Conservation (phyloP, 73 alveolate species). For the Paramecium biaurelia region DNA sequence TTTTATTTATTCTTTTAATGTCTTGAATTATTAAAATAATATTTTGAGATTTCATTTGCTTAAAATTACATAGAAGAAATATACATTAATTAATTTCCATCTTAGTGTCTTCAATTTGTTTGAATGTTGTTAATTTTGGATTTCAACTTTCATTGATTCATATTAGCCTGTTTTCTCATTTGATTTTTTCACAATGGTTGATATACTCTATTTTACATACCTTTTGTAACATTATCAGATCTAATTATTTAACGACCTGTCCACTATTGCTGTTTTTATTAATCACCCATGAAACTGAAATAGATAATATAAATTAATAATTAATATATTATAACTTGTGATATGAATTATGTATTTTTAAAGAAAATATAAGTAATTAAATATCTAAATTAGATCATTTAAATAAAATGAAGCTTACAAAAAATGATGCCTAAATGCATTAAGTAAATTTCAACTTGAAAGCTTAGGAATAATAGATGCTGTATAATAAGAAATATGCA, state of each 20-base stretch:
- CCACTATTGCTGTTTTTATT: background rate
- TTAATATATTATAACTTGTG: background rate
- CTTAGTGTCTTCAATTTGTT: background rate
- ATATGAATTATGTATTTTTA: background rate
- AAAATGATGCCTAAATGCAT: background rate
- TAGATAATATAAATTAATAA: background rate
- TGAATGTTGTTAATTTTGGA: background rate
- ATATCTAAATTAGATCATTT: background rate
- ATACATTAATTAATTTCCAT: background rate
- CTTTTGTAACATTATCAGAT: background rate
- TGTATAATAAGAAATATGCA: background rate
- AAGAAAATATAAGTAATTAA: background rate
- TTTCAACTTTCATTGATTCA: background rate
- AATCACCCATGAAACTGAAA: constrained; percentile 9
- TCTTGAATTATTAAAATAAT: too few relatives aligned
- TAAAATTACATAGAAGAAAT: too few relatives aligned
- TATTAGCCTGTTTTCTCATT: constrained; percentile 2
- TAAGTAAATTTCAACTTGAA: background rate
- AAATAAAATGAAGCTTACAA: background rate
- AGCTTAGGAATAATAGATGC: background rate
- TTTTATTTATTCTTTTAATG: too few relatives aligned
- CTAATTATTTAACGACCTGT: background rate
- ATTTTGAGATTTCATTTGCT: too few relatives aligned
- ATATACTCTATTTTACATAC: background rate
- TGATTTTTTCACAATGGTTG: background rate